phyloP scores from a whole-genome alignment of 306 rosid species.

The Sesbania bispinosa region DNA sequence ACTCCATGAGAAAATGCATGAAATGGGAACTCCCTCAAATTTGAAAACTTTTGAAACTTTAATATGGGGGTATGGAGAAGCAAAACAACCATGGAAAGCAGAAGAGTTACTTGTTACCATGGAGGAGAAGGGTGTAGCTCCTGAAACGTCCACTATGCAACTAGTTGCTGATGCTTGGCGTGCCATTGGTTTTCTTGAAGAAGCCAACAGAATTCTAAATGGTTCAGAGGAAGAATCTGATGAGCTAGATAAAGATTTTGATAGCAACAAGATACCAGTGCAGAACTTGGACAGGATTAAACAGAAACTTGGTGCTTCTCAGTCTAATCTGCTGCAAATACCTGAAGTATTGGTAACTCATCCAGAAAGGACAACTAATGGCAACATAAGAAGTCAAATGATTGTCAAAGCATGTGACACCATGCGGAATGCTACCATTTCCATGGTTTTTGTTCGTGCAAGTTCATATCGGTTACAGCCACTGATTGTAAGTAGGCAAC shows the following conservation, averaged over 20 bases:
- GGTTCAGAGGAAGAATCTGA: constrained; percentile 39
- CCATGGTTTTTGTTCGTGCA: constrained; percentile 37
- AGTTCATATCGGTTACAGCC: constrained; percentile 40
- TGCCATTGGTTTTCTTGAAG: constrained; percentile 55
- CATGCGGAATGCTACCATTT: constrained; percentile 29
- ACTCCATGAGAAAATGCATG: constrained; percentile 57
- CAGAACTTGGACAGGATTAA: constrained; percentile 43
- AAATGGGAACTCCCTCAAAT: constrained; percentile 55
- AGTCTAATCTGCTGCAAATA: constrained; percentile 41
- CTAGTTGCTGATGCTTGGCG: constrained; percentile 89
- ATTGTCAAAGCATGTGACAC: constrained; percentile 38
- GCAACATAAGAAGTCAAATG: constrained; percentile 53
- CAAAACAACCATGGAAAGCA: constrained; percentile 86
- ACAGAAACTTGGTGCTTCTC: constrained; percentile 42
- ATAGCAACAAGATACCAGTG: constrained; percentile 28
- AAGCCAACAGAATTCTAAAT: constrained; percentile 55
- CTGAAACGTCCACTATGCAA: constrained; percentile 55
- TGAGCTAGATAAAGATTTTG: constrained; percentile 18
- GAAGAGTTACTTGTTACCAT: constrained; percentile 70
- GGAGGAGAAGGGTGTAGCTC: constrained; percentile 65
- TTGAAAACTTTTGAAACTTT: constrained; percentile 87
- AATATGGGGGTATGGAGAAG: constrained; percentile 96
- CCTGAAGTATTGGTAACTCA: constrained; percentile 43
- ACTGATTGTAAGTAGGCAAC: constrained; percentile 43
- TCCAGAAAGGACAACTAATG: constrained; percentile 39